Conservation (phyloP, 768 basidiomycete genomes). For the Panellus pusillus region DNA sequence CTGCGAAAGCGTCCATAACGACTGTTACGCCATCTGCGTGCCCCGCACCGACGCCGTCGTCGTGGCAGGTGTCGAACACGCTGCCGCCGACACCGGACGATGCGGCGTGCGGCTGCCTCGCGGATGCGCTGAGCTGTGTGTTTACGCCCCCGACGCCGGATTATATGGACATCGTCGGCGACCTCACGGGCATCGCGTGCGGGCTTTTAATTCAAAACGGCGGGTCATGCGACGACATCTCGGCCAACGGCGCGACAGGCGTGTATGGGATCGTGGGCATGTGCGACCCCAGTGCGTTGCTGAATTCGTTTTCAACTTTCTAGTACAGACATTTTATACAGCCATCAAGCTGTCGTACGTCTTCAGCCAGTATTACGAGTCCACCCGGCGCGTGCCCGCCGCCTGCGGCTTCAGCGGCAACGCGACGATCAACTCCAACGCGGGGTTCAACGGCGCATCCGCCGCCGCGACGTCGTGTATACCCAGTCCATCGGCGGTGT, state of each 20-base stretch:
- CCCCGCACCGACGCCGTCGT: conserved; percentile 51
- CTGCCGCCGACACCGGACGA: conserved; percentile 88
- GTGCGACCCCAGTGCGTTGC: conserved; percentile 85
- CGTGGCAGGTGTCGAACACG: conserved; percentile 62
- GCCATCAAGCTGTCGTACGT: conserved; percentile 17
- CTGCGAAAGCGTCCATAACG: conserved; percentile 41
- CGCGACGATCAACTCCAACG: conserved; percentile 13
- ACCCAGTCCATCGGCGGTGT: conserved; percentile 6
- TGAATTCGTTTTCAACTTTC: no score
- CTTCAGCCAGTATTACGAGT: conserved; percentile 19
- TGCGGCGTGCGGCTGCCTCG: conserved; percentile 74
- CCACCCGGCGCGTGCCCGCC: not conserved
- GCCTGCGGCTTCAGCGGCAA: conserved; percentile 20
- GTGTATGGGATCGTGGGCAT: conserved; percentile 73
- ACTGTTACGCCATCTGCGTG: conserved; percentile 61
- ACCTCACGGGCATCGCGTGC: conserved; percentile 69
- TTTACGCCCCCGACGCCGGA: conserved; percentile 68
- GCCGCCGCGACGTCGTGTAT: conserved; percentile 12
- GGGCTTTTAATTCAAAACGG: conserved; percentile 66
- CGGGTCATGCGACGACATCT: conserved; percentile 66
- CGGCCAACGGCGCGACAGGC: conserved; percentile 71
- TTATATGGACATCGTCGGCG: conserved; percentile 59
- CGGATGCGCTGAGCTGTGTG: conserved; percentile 65
- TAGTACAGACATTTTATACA: not conserved
- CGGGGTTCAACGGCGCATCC: not conserved